Evolutionary conservation across 495 filamentous ascomycete genomes (phyloP).

Genomic region (Aspergillus bertholletiae): DNA sequence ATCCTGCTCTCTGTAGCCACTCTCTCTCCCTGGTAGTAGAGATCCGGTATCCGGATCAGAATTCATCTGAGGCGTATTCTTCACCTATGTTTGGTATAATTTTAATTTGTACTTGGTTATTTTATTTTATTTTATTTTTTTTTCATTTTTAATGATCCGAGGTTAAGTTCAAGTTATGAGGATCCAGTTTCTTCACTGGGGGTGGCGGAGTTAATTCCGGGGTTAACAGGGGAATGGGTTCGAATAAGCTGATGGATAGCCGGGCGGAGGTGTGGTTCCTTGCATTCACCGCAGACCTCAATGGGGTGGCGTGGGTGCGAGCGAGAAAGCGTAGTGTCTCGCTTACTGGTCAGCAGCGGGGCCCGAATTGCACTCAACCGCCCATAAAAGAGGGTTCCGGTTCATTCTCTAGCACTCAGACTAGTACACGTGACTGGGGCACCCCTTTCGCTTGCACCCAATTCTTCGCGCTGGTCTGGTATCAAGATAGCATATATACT

Average conservation of each 20-base stretch:
- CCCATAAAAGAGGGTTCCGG: conserved; percentile 17
- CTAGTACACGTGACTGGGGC: conserved; percentile 17
- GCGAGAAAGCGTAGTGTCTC: conserved; percentile 21
- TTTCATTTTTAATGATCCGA: no score
- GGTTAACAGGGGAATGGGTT: background rate
- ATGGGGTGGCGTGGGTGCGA: conserved; percentile 32
- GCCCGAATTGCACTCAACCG: conserved; percentile 14
- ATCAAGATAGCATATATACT: conserved; percentile 1
- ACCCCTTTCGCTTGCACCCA: conserved; percentile 36
- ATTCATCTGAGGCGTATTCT: no score
- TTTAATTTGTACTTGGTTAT: no score
- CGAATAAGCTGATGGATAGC: background rate
- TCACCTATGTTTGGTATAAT: no score
- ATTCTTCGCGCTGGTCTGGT: conserved; percentile 15
- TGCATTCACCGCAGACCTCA: conserved; percentile 21
- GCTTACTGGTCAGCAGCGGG: conserved; percentile 12
- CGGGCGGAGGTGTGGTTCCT: background rate
- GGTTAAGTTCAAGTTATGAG: no score
- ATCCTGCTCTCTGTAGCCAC: no score
- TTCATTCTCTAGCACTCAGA: conserved; percentile 37
- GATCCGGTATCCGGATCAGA: no score
- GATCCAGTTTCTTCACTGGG: no score
- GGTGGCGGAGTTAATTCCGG: background rate
- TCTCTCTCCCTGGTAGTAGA: no score
- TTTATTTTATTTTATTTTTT: no score